Evolutionary conservation across 2,329 filamentous ascomycete genomes (phyloP), one percentile per base, ranked within the genome.

Genomic region (Neonectria sp.): DNA sequence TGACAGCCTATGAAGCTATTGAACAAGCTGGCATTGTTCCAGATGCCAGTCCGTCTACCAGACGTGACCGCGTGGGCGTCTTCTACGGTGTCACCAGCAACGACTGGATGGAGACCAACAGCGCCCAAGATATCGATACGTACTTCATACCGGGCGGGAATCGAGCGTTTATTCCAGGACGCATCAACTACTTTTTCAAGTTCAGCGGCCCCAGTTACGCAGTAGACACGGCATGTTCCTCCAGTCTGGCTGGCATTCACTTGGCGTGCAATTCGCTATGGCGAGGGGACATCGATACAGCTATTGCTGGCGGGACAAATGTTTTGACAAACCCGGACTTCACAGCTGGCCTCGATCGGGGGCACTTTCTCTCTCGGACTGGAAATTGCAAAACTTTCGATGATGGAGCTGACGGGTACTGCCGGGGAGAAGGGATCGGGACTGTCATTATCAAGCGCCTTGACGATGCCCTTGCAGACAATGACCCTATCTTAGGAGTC

Each of bases 181-280:
- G 87, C 89, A 91, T 94, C 77, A 94, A 93, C 81, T 94, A 94
- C 79, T 91, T 91, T 78, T 94, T 94, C 80, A 92, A 92, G 74
- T 94, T 93, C 79, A 89, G 86, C 51, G 93, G 93, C 0, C 92
- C 92, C 0, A 92, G 90, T 27, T 91, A 90, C 75, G 92, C 88
- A 59, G 85, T 94, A 53, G 93, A 95, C 73, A 94, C 92, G n/a
- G 93, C 92, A 5, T 95, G 93, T 76, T 94, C 92, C 0, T 94
- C 92, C 1, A 92, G 90, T 69, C 85, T 93, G 11, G 91, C 92
- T 4, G 92, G 92, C 0, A 90, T 95, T 53, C 90, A 93, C 71
- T 82, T 93, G 2, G 83, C 83, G 0, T 95, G 93, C 80, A 91
- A 91, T 8, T 90, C 93, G 0, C 84, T 93, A 0, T 90, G 88